Evolutionary conservation across 2,329 filamentous ascomycete species (phyloP), one percentile per base, ranked within the genome.

Genomic region (Monosporascus sp.): DNA sequence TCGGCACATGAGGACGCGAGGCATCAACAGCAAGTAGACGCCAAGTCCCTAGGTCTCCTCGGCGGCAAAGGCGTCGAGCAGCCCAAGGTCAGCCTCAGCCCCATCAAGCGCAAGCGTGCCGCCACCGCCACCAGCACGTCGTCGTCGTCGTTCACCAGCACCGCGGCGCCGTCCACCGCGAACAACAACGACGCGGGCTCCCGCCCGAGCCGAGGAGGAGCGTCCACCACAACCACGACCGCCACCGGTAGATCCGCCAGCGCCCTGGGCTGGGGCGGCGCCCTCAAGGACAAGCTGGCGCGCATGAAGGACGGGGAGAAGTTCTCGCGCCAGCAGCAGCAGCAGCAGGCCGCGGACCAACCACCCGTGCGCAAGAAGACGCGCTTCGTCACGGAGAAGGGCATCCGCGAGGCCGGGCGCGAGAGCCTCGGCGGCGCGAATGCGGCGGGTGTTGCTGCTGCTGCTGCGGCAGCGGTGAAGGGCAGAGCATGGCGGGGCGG

Each of bases 341-440:
- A 50, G 51, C 46, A 7, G 38, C 35, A 50, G 27, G 37, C 22
- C 17, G 41, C 35, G 46, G 58, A 44, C 67, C 56, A 58, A 59
- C 77, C 65, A 64, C 82, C 81, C 0, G 78, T 83, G 35, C 77
- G 81, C 60, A 87, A 90, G 72, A 90, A 89, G 77, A 91, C 88
- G 50, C 78, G 88, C n/a, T 91, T 92, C 65, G 80, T 91, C 41
- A 90, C 88, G 26, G 84, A 85, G 43, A 89, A 86, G 67, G 88
- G 88, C 0, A 91, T 92, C 57, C 81, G 84, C 52, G 87, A 90
- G 69, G 88, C 88, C 4, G 88, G 88, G 1, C 77, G 87, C 55
- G 88, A 91, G 64, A 91, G 87, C 64, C 66, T 91, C 2, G 84
- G 85, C 9, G 74, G 70, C n/a, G 79, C 81, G 50, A 46, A 44